phyloP scores from a whole-genome alignment of 2,329 filamentous ascomycete genomes.

The Pyrenophora teres region DNA sequence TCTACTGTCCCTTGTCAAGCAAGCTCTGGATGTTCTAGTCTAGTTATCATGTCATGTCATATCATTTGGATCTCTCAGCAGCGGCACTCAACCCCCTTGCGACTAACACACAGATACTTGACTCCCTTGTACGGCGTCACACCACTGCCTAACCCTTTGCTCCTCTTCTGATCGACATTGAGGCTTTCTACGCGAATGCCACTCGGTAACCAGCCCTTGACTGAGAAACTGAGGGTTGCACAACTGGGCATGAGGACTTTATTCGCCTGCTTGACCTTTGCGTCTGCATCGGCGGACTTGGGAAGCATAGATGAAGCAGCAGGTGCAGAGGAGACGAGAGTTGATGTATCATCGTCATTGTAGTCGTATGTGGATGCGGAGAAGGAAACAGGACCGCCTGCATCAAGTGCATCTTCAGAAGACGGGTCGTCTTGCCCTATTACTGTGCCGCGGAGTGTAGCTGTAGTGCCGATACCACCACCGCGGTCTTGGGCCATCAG shows the following conservation, averaged over 20 bases:
- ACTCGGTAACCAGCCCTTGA: slow-evolving; percentile 68
- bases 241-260: slow-evolving; percentile 55
- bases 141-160: slow-evolving; percentile 80
- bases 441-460: slow-evolving; percentile 79
- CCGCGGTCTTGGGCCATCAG: slow-evolving; percentile 46
- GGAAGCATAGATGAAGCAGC: slow-evolving; percentile 19
- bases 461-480: slow-evolving; percentile 65
- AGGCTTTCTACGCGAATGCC: slow-evolving; percentile 67
- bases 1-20: no score
- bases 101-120: slow-evolving; percentile 84
- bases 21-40: not conserved
- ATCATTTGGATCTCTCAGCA: not conserved
- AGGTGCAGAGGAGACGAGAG: slow-evolving; percentile 1
- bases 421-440: slow-evolving; percentile 63
- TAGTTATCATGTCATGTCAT: not conserved
- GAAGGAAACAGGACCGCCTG: slow-evolving; percentile 31
- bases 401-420: slow-evolving; percentile 36
- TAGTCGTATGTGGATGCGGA: slow-evolving; percentile 38
- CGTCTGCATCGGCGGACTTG: slow-evolving; percentile 46
- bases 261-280: slow-evolving; percentile 63
- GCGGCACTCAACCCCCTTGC: slow-evolving; percentile 56
- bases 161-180: slow-evolving; percentile 73
- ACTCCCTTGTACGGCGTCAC: slow-evolving; percentile 97
- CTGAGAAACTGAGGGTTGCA: slow-evolving; percentile 55
- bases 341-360: slow-evolving; percentile 38